These are phyloP conservation scores for Rhamnella rubrinervis DNA, from an alignment of 331 rosid species.

Conservation along the genomic window DNA sequence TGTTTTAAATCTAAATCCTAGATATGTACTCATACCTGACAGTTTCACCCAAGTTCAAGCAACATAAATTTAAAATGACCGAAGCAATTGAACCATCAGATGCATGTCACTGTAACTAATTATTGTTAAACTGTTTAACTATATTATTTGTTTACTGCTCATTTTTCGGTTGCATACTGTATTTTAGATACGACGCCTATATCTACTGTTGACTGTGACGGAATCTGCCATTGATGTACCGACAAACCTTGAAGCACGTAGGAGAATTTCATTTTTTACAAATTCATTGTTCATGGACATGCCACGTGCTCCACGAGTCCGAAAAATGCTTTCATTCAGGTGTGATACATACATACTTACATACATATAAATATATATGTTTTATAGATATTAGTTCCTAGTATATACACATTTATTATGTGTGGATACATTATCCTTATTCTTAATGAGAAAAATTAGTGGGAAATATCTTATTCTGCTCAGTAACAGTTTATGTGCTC, in stretches of 20 bases:
- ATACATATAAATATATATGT: too few species aligned
- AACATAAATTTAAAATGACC: conserved; percentile 7
- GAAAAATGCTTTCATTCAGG: conserved; percentile 98
- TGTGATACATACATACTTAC: conserved; percentile 1
- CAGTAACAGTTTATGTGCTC: conserved; percentile 12
- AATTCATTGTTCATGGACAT: conserved; percentile 97
- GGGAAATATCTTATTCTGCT: conserved; percentile 14
- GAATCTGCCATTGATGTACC: conserved; percentile 89
- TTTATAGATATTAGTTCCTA: background rate
- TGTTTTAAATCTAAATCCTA: too few species aligned
- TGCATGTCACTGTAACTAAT: conserved; percentile 5
- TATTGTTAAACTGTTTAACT: background rate
- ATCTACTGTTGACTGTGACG: conserved; percentile 76
- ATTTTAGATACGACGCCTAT: conserved; percentile 82
- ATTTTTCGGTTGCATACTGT: conserved; percentile 14
- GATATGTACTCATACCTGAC: too few species aligned
- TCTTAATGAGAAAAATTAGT: conserved; percentile 20
- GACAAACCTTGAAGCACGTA: conserved; percentile 85
- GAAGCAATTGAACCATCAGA: conserved; percentile 14
- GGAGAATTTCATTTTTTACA: conserved; percentile 88
- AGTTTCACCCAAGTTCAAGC: too few species aligned
- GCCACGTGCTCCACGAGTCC: conserved; percentile 93
- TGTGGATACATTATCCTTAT: conserved; percentile 14
- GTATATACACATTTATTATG: conserved; percentile 10
- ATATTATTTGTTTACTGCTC: background rate